Evolutionary conservation across 1,284 basidiomycete species (phyloP).

Genomic region (Trametes sp.): DNA sequence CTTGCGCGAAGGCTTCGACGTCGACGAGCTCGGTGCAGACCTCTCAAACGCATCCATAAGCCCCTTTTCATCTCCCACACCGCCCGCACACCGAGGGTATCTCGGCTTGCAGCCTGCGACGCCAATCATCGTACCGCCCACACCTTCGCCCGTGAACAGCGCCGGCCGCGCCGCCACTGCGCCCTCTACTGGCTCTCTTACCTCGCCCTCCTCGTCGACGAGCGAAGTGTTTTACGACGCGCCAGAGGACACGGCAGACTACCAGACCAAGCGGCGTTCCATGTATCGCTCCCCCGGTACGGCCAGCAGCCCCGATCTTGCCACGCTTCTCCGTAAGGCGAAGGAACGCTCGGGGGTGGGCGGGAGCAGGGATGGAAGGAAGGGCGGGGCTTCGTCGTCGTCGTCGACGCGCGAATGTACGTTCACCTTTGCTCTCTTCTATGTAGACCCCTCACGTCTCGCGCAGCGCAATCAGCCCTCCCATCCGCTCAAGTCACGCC

Average conservation of each 20-base stretch:
- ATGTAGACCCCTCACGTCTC: slow-evolving; percentile 14
- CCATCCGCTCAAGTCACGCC: slow-evolving; percentile 28
- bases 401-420: slow-evolving; percentile 49
- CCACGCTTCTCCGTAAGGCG: slow-evolving; percentile 82
- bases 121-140: slow-evolving; percentile 64
- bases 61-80: slow-evolving; percentile 37
- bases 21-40: slow-evolving; percentile 65
- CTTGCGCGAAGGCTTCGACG: slow-evolving; percentile 72
- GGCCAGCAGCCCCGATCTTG: slow-evolving; percentile 88
- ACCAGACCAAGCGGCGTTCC: slow-evolving; percentile 78
- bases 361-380: slow-evolving; percentile 51
- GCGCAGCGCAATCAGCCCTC: slow-evolving; percentile 25
- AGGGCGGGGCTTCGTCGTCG: slow-evolving; percentile 51
- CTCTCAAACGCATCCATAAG: slow-evolving; percentile 42
- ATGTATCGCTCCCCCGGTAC: slow-evolving; percentile 89
- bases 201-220: slow-evolving; percentile 49
- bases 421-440: slow-evolving; percentile 7
- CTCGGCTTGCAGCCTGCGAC: slow-evolving; percentile 48
- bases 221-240: slow-evolving; percentile 69
- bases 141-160: slow-evolving; percentile 50
- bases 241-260: slow-evolving; percentile 63
- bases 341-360: slow-evolving; percentile 63
- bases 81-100: slow-evolving; percentile 40
- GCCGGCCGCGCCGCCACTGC: slow-evolving; percentile 36
- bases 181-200: slow-evolving; percentile 36